A percentile compares a stretch with the other conserved stretches of the same genome.
phyloP scores from a whole-genome alignment of 2,329 filamentous ascomycete species.

The Ustulina deusta region DNA sequence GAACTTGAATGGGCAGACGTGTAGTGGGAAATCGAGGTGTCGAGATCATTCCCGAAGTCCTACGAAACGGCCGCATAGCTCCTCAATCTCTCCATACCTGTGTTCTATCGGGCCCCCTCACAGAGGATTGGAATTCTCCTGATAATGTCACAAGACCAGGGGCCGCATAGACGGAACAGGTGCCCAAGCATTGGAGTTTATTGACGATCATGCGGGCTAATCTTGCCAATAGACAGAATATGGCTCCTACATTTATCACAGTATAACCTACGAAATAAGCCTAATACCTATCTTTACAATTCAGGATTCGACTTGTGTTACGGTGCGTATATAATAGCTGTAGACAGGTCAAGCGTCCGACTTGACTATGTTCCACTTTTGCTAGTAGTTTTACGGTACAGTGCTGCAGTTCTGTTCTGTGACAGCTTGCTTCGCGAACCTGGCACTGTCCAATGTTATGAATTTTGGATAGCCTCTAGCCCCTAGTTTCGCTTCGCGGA shows the following conservation, averaged over 20 bases:
- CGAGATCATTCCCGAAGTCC: not conserved
- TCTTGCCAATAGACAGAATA: not conserved
- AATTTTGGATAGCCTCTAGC: too few species aligned
- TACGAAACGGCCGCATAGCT: not conserved
- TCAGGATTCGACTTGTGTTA: not conserved
- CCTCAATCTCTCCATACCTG: too few species aligned
- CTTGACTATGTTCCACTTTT: too few species aligned
- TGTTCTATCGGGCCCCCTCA: not conserved
- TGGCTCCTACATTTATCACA: not conserved
- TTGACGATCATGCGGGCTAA: not conserved
- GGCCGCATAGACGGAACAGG: not conserved
- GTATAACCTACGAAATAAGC: not conserved
- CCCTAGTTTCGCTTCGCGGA: too few species aligned
- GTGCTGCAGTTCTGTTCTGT: too few species aligned
- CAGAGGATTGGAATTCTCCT: not conserved
- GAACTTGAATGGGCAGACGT: not conserved
- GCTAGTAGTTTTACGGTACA: too few species aligned
- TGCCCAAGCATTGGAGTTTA: not conserved
- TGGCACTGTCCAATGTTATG: too few species aligned
- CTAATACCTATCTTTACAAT: not conserved
- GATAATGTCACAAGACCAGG: not conserved
- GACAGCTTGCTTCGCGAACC: too few species aligned
- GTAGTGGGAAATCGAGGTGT: not conserved
- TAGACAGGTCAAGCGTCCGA: too few species aligned
- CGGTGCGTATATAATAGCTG: too few species aligned